Evolutionary conservation across 1,284 basidiomycete species (phyloP).

Genomic region (Ceratobasidium sp.): DNA sequence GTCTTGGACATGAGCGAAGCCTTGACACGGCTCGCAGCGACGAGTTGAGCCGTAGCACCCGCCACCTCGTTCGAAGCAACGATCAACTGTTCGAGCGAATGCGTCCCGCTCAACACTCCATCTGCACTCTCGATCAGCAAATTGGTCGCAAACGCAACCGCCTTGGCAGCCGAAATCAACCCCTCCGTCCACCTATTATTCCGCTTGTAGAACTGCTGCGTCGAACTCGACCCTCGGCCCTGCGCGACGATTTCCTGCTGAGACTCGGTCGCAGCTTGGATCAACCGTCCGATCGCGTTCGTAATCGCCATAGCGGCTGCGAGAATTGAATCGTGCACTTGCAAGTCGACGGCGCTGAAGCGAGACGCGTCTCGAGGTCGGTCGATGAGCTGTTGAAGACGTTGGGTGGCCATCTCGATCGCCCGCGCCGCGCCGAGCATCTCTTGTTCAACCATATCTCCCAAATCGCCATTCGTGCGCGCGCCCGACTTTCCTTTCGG

Average conservation of each 20-base stretch:
- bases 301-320: conserved; percentile 95
- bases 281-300: conserved; percentile 93
- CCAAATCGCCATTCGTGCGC: conserved; percentile 92
- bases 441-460: conserved; percentile 96
- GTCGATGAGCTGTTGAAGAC: conserved; percentile 90
- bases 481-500: conserved; percentile 86
- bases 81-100: conserved; percentile 98
- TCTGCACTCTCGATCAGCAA: conserved; percentile 98
- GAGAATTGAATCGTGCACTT: conserved; percentile 98
- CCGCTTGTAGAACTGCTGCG: conserved; percentile 98
- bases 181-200: conserved; percentile 99
- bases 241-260: conserved; percentile 98
- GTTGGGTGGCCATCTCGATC: conserved; percentile 93
- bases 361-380: conserved; percentile 87
- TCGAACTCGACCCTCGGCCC: conserved; percentile 91
- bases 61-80: conserved; percentile 99
- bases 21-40: conserved; percentile 98
- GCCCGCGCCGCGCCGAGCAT: conserved; percentile 95
- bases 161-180: conserved; percentile 96
- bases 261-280: conserved; percentile 95
- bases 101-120: conserved; percentile 95
- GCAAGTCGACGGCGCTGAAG: conserved; percentile 91
- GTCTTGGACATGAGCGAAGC: conserved; percentile 99
- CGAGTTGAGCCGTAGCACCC: conserved; percentile 96
- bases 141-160: conserved; percentile 97